These are phyloP conservation scores for Metarhizium robertsii DNA, from an alignment of 2,329 filamentous ascomycete genomes.

Conservation along the genomic window DNA sequence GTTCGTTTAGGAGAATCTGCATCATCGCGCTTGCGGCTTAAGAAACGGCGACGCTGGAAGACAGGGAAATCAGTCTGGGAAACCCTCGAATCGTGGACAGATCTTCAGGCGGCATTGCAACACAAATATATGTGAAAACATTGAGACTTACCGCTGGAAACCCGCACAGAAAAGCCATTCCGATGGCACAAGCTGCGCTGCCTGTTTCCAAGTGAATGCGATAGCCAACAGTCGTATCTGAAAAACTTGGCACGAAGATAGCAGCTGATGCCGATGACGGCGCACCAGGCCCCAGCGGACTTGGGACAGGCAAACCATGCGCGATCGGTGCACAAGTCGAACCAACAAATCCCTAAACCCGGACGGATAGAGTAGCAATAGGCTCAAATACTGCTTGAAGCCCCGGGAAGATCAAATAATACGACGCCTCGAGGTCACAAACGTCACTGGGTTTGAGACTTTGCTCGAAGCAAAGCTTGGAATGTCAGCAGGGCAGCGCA, in stretches of 20 bases:
- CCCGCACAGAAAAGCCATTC: constrained; percentile 15
- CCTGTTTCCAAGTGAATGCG: background rate
- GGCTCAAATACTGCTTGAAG: background rate
- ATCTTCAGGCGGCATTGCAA: background rate
- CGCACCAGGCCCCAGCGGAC: background rate
- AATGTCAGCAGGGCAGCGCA: constrained; percentile 1
- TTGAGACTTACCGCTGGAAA: constrained; percentile 13
- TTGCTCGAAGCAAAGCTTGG: background rate
- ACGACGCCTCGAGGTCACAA: background rate
- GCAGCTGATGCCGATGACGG: background rate
- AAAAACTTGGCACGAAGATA: background rate
- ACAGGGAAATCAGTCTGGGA: constrained; percentile 1
- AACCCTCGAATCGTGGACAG: background rate
- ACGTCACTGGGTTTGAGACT: background rate
- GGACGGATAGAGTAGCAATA: background rate
- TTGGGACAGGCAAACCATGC: background rate
- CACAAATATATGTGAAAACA: background rate
- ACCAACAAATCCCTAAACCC: background rate
- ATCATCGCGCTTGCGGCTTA: constrained; percentile 5
- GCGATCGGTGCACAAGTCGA: background rate
- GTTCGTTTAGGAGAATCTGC: constrained; percentile 18
- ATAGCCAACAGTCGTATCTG: background rate
- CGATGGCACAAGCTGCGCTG: background rate
- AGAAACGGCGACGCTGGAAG: constrained; percentile 10
- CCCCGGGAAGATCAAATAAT: background rate